These are phyloP conservation scores for Phycomyces nitens DNA, from an alignment of 192 early-diverging fungal genomes.

Conservation along the genomic window DNA sequence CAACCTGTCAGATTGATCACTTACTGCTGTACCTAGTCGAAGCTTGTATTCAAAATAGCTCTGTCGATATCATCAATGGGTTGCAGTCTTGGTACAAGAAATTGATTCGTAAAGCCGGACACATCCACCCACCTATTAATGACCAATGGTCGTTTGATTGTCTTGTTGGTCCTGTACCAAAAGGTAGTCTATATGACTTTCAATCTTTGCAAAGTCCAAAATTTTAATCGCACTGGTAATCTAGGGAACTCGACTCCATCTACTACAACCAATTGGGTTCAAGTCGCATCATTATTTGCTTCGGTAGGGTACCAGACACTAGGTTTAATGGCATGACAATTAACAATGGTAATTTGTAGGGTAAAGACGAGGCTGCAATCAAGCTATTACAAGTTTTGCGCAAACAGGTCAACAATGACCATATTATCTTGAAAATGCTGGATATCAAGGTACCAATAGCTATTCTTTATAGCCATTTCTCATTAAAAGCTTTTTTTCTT, in stretches of 20 bases:
- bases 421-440: constrained; percentile 20
- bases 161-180: constrained; percentile 18
- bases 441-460: constrained; percentile 13
- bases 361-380: constrained; percentile 22
- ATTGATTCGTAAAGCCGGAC: neutral
- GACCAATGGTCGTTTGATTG: constrained; percentile 15
- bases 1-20: too few species aligned
- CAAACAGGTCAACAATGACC: neutral
- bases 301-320: constrained; percentile 1
- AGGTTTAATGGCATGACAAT: neutral
- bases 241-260: neutral
- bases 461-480: too few species aligned
- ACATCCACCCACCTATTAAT: constrained; percentile 2
- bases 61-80: constrained; percentile 20
- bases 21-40: too few species aligned
- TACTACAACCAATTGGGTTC: constrained; percentile 6
- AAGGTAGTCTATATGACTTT: too few species aligned
- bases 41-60: constrained; percentile 16
- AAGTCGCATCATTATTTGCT: constrained; percentile 17
- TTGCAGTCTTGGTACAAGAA: constrained; percentile 26
- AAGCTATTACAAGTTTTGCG: neutral
- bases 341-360: neutral
- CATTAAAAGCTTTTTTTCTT: too few species aligned
- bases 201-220: too few species aligned
- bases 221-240: neutral